Conservation (phyloP, 768 basidiomycete genomes). For the Lactarius pseudohatsudake region DNA sequence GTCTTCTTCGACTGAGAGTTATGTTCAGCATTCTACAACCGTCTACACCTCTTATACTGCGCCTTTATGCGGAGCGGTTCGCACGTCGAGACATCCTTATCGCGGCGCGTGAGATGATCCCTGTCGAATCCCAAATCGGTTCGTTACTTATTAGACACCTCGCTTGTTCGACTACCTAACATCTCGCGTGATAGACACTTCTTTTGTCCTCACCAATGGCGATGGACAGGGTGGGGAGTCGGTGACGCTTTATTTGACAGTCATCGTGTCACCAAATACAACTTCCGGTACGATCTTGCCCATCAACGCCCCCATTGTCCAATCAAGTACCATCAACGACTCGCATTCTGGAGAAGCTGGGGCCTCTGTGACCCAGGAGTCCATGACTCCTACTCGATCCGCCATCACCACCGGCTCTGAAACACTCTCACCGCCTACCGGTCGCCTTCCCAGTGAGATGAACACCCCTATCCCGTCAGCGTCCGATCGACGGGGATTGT, state of each 20-base stretch:
- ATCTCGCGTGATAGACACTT: background rate
- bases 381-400: background rate
- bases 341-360: background rate
- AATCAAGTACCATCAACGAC: too few species aligned
- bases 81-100: background rate
- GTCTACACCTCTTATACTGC: background rate
- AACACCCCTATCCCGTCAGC: background rate
- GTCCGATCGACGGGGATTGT: background rate
- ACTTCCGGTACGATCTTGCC: background rate
- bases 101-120: background rate
- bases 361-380: background rate
- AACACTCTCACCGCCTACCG: background rate
- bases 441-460: background rate
- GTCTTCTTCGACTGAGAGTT: background rate
- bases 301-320: too few species aligned
- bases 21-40: background rate
- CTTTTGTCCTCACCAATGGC: background rate
- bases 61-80: background rate
- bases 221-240: background rate
- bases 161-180: background rate
- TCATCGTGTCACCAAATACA: background rate
- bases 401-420: background rate
- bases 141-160: background rate
- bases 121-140: background rate
- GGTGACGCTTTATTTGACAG: background rate